Conservation (phyloP, 2,329 filamentous ascomycete species). For the Neoarthrinium moseri region DNA sequence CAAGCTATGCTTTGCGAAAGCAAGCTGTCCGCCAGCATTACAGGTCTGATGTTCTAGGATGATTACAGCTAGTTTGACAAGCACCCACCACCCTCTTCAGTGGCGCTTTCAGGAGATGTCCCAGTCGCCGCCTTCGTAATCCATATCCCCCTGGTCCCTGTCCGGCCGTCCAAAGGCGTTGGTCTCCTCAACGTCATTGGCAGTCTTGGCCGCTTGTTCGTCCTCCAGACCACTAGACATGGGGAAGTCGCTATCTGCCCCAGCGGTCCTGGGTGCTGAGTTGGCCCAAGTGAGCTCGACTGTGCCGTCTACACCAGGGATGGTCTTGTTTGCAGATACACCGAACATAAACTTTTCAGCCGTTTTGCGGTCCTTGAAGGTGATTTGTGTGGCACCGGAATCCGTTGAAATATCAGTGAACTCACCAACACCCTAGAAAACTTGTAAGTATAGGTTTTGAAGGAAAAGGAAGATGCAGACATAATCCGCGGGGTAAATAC, state of each 20-base stretch:
- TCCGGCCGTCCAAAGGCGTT: conserved; percentile 15
- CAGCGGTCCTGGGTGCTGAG: conserved; percentile 20
- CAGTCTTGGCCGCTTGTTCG: conserved; percentile 17
- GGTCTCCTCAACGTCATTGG: conserved; percentile 13
- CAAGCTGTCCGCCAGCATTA: too few relatives aligned
- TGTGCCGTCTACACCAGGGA: conserved; percentile 61
- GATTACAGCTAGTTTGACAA: too few relatives aligned
- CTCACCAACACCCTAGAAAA: conserved; percentile 56
- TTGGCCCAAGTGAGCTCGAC: conserved; percentile 65
- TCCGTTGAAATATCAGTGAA: conserved; percentile 57
- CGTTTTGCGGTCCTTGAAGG: conserved; percentile 66
- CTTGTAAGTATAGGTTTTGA: conserved; percentile 23
- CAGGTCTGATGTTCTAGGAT: too few relatives aligned
- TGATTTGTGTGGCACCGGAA: conserved; percentile 49
- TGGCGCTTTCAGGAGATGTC: conserved; percentile 17
- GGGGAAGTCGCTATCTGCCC: conserved; percentile 16
- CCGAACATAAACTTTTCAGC: conserved; percentile 69
- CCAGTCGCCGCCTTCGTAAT: conserved; percentile 29
- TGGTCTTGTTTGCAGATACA: conserved; percentile 44
- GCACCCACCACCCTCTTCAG: too few relatives aligned
- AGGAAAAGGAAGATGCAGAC: not conserved
- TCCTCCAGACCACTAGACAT: conserved; percentile 20
- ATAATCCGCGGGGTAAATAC: conserved; percentile 23
- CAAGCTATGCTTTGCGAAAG: too few relatives aligned
- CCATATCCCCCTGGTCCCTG: conserved; percentile 30